Base-by-base conservation (phyloP, 108 stramenopile species). In the Cyclotella atomus region DNA sequence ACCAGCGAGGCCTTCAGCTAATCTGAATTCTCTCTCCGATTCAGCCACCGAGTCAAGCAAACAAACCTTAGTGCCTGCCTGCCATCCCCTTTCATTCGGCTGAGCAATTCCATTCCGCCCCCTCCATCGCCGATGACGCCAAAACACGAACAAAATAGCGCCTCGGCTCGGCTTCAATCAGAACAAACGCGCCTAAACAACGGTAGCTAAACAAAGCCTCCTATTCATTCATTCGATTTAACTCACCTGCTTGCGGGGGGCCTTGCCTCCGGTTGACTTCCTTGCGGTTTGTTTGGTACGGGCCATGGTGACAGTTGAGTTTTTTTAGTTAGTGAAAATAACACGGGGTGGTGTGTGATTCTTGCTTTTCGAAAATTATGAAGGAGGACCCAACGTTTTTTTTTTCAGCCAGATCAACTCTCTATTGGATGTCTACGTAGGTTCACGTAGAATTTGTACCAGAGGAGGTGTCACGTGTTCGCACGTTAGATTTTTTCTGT, bases 281-380 rank as follows among this genome's bases (percentile, higher is more conserved):
- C 97, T 91, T 25, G 98, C 98, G 84, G 98, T 98, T 87, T 98
- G 98, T 85, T 98, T 98, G 82, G n/a, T n/a, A n/a, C n/a, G 94
- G 33, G 97, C 97, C 97, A 97, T 97, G 59, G 79, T 88, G 56
- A 32, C 36, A 71, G 57, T 59, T 28, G 53, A 36, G 19, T 3
- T 52, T 71, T 71, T 71, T 71, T 71, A 60, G 70, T 60, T 71
- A 71, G 70, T 46, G 59, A 49, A 45, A 32, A 56, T 9, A 23
- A 59, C 57, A 59, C 57, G 57, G 57, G 57, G 33, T 14, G 57
- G 24, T 59, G 57, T 59, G 57, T 12, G 15, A 32, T 6, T 59
- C 33, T 14, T 19, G 15, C 28, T 14, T 1, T 6, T 59, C 16
- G 30, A 32, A 59, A 33, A 33, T 23, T 59, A 23, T 23, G n/a